Conservation (phyloP, 108 stramenopile species). For the Schizochytrium sp. region DNA sequence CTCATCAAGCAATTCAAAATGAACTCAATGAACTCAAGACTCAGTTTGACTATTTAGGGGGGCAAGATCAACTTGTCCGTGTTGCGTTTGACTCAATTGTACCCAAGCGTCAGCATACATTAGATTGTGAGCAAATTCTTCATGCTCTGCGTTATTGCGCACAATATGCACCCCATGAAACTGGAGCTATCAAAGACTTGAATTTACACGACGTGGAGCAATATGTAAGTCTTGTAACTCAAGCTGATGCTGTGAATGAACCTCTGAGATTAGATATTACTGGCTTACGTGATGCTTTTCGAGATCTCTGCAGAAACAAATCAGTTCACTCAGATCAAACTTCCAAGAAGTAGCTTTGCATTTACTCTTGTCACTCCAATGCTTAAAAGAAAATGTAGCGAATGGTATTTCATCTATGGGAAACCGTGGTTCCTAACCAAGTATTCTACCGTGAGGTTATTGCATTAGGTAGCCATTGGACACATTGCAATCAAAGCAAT, state of each 20-base stretch:
- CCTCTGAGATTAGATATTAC: not conserved
- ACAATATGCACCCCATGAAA: not conserved
- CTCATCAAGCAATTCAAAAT: too few relatives aligned
- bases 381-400: too few relatives aligned
- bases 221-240: constrained; percentile 29
- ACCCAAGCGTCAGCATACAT: not conserved
- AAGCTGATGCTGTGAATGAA: not conserved
- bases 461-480: too few relatives aligned
- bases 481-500: too few relatives aligned
- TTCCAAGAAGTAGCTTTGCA: not conserved
- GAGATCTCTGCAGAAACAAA: not conserved
- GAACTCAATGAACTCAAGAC: not conserved
- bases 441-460: too few relatives aligned
- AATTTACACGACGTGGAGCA: not conserved
- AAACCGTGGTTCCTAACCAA: too few relatives aligned
- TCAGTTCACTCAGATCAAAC: not conserved
- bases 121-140: constrained; percentile 15
- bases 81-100: not conserved
- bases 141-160: constrained; percentile 15
- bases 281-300: not conserved
- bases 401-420: too few relatives aligned
- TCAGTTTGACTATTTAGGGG: not conserved
- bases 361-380: too few relatives aligned
- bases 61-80: not conserved
- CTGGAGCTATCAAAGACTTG: not conserved